Base-by-base conservation (phyloP, 306 rosid species). In the Trichosanthes cucumerina region DNA sequence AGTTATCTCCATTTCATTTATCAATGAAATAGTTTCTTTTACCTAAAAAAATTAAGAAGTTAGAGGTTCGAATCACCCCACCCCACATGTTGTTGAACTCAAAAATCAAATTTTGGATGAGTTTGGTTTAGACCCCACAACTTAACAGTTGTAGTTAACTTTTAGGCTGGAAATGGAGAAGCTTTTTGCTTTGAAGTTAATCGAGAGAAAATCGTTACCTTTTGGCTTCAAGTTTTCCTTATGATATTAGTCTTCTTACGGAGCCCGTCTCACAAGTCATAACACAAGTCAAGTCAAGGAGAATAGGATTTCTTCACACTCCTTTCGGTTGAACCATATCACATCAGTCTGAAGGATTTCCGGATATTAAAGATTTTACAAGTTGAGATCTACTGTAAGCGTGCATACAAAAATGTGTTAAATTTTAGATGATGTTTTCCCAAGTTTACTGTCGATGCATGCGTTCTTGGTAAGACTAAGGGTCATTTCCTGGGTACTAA, bases 401-500 rank as follows among this genome's bases (percentile, higher is more conserved):
- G n/a, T 68, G 33, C 31, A 38, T 39, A 68, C 4, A n/a, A 7
- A 23, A 44, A 71, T 71, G 76, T 71, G 57, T 24, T 71, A 10
- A 36, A 71, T 28, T 41, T 70, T 44, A 44, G 39, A 71, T 71
- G 36, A 41, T 63, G 23, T 63, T 63, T 39, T 68, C 33, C 34
- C 18, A 38, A 66, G 74, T 38, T 43, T 71, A 73, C 60, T 28
- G 15, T 28, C 6, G 1, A 21, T 72, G 36, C 38, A 23, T 47
- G 4, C 31, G 43, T 49, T 49, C 38, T 28, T 47, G 6, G 4
- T 73, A 28, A 65, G 73, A 38, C 28, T 36, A 9, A 70, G 56
- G n/a, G 44, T 15, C 76, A 44, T 23, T 70, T 46, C 60, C 44
- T 73, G 43, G 59, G 77, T 54, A 84, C 38, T 83, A 59, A 69